phyloP scores from a whole-genome alignment of 495 filamentous ascomycete genomes.

The Trichodelitschia bisporula region DNA sequence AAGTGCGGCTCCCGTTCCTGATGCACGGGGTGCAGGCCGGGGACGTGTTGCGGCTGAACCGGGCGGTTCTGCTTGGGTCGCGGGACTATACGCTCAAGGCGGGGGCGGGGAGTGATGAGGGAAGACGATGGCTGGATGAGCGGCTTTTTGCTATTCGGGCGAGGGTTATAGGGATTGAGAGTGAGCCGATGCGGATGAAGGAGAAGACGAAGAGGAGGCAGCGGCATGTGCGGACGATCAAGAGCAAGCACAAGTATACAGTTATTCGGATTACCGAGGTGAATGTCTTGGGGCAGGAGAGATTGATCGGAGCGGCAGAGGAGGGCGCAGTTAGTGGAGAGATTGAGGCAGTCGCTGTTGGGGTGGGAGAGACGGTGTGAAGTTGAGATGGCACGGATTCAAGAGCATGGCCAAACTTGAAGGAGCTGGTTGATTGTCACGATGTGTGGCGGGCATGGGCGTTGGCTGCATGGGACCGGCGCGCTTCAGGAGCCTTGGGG shows the following conservation, averaged over 20 bases:
- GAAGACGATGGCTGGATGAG: slow-evolving; percentile 40
- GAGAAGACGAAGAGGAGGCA: slow-evolving; percentile 86
- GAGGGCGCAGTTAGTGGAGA: too few species aligned
- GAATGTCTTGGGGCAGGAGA: slow-evolving; percentile 38
- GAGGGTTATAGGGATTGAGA: slow-evolving; percentile 62
- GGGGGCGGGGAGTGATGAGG: slow-evolving; percentile 4
- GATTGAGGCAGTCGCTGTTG: too few species aligned
- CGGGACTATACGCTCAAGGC: slow-evolving; percentile 75
- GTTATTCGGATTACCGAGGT: slow-evolving; percentile 62
- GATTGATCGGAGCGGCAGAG: slow-evolving; percentile 18
- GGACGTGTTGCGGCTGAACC: slow-evolving; percentile 65
- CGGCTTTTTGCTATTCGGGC: slow-evolving; percentile 63
- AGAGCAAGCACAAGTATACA: slow-evolving; percentile 78
- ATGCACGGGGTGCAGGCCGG: slow-evolving; percentile 67
- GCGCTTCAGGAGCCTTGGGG: too few species aligned
- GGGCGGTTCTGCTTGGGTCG: slow-evolving; percentile 53
- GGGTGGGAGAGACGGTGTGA: too few species aligned
- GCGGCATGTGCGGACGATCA: slow-evolving; percentile 43
- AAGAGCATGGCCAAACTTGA: too few species aligned
- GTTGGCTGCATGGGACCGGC: too few species aligned
- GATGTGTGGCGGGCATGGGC: too few species aligned
- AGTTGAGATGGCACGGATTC: too few species aligned
- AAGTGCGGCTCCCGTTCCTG: slow-evolving; percentile 76
- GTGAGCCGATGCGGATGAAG: slow-evolving; percentile 64
- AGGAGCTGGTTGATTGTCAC: too few species aligned